Percentiles rank a stretch among this genome's conserved stretches.
These are phyloP conservation scores for Puccinia novopanici DNA, from an alignment of 1,284 basidiomycete genomes.

Conservation along the genomic window DNA sequence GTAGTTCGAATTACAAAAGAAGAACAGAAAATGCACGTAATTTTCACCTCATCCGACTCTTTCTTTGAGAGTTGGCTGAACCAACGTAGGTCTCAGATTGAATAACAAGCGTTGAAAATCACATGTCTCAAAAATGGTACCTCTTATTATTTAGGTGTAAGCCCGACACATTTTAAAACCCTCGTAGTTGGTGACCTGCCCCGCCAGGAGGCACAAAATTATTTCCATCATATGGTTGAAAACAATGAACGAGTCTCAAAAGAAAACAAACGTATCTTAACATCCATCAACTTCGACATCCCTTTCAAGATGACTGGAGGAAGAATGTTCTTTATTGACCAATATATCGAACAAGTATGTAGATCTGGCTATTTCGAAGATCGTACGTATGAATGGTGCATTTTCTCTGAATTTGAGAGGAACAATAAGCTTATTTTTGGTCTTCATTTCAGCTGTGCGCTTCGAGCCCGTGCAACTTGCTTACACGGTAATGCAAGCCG, in stretches of 20 bases:
- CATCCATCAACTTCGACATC: background rate
- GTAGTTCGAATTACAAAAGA: background rate
- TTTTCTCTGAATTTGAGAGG: background rate
- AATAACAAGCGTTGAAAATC: background rate
- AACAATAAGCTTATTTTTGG: too few relatives aligned
- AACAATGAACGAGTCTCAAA: background rate
- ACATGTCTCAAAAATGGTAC: background rate
- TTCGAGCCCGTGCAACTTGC: too few relatives aligned
- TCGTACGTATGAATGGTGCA: background rate
- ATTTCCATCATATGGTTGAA: background rate
- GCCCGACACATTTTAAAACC: background rate
- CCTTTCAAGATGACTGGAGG: too few relatives aligned
- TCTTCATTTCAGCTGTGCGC: too few relatives aligned
- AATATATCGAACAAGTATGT: background rate
- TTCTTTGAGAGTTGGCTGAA: conserved; percentile 15
- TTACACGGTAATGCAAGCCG: background rate
- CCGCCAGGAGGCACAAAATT: background rate
- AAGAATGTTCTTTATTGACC: background rate
- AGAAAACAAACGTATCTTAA: background rate
- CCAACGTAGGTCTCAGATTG: background rate
- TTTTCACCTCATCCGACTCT: too few relatives aligned
- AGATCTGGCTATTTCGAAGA: background rate
- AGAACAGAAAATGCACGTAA: conserved; percentile 14
- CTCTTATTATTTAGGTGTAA: background rate
- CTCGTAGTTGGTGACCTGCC: conserved; percentile 7